Evolutionary conservation across 441 rosid species (phyloP).

Genomic region (Pelargonium fulgidum): DNA sequence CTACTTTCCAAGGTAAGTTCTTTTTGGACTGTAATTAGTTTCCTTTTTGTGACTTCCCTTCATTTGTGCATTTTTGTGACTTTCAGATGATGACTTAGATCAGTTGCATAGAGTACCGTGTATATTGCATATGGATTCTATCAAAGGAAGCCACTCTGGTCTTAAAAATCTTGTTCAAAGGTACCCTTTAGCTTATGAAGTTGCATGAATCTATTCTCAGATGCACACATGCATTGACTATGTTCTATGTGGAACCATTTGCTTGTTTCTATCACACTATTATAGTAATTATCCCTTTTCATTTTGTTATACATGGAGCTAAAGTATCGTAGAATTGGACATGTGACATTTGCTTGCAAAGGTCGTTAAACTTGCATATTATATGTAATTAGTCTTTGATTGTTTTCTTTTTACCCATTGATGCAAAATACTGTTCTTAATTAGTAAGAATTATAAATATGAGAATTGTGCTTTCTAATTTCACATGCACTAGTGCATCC

Average conservation of each 20-base stretch:
- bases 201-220: background rate
- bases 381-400: background rate
- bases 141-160: constrained; percentile 74
- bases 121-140: constrained; percentile 86
- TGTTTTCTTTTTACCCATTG: background rate
- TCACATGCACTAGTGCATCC: background rate
- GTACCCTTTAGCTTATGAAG: constrained; percentile 27
- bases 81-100: constrained; percentile 38
- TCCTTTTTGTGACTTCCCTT: constrained; percentile 14
- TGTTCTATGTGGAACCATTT: background rate
- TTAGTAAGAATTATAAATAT: background rate
- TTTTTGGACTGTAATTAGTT: background rate
- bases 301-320: background rate
- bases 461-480: background rate
- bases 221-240: constrained; percentile 8
- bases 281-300: background rate
- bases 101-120: constrained; percentile 48
- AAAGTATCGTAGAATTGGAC: background rate
- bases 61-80: constrained; percentile 16
- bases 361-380: background rate
- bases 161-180: constrained; percentile 63
- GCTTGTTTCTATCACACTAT: background rate
- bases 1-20: constrained; percentile 39
- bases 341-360: background rate
- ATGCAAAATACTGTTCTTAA: background rate